Conservation (phyloP, 1,284 basidiomycete species). For the Cutaneotrichosporon mucoides region DNA sequence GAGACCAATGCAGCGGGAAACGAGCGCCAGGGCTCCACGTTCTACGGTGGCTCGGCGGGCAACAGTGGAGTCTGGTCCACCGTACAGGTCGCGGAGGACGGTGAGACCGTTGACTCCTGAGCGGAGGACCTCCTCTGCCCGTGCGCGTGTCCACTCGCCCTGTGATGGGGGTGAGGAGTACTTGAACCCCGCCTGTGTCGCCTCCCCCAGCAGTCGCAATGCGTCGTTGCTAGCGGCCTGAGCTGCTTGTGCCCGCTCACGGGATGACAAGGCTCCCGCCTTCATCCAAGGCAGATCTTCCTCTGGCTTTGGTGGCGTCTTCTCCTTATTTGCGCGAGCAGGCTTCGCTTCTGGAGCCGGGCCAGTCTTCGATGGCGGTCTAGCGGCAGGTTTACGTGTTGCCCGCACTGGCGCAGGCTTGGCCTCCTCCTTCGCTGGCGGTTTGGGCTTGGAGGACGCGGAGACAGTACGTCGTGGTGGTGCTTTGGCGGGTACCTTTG, state of each 20-base stretch:
- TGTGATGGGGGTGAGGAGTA: background rate
- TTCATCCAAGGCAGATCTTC: conserved; percentile 11
- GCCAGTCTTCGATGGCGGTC: background rate
- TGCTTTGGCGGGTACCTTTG: background rate
- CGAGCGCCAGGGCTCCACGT: conserved; percentile 22
- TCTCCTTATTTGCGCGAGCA: background rate
- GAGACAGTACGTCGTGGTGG: background rate
- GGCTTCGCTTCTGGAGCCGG: background rate
- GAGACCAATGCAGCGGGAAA: conserved; percentile 20
- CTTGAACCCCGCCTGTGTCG: conserved; percentile 8
- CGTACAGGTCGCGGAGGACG: conserved; percentile 25
- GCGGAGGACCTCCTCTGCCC: conserved; percentile 6
- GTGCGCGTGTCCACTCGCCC: background rate
- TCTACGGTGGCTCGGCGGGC: conserved; percentile 31
- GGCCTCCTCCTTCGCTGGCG: background rate
- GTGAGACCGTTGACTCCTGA: conserved; percentile 15
- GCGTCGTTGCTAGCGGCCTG: conserved; percentile 11
- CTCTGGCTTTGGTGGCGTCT: background rate
- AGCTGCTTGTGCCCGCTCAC: conserved; percentile 15
- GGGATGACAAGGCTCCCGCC: background rate
- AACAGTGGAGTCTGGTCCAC: conserved; percentile 9
- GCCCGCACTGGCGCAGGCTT: background rate
- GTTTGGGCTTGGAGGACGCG: background rate
- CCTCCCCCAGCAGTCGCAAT: conserved; percentile 3
- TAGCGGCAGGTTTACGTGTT: background rate